These are phyloP conservation scores for Trametes meyenii DNA, from an alignment of 768 basidiomycete species.

Conservation along the genomic window DNA sequence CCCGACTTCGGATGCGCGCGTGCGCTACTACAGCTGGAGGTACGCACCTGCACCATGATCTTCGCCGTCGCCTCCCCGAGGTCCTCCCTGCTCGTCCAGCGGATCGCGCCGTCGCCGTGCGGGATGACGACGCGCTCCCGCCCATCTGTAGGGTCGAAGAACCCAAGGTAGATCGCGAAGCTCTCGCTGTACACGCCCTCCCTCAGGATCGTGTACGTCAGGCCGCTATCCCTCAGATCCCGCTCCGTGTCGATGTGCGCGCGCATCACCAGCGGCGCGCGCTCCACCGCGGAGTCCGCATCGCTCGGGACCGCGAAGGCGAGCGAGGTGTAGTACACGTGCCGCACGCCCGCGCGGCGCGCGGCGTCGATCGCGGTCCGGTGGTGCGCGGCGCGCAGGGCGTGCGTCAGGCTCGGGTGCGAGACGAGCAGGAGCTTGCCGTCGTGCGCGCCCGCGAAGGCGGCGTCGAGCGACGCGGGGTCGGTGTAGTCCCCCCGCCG, in stretches of 20 bases:
- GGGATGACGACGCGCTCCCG: conserved; percentile 34
- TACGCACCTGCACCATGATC: conserved; percentile 32
- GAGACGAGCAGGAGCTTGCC: conserved; percentile 40
- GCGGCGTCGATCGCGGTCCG: conserved; percentile 41
- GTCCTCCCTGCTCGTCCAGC: conserved; percentile 39
- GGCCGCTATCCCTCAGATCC: conserved; percentile 35
- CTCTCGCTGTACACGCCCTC: conserved; percentile 42
- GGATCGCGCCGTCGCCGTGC: conserved; percentile 38
- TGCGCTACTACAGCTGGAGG: not conserved
- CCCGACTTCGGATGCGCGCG: not conserved
- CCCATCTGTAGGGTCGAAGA: conserved; percentile 28
- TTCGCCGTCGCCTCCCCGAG: conserved; percentile 41
- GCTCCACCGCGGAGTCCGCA: conserved; percentile 21
- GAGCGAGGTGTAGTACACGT: conserved; percentile 41
- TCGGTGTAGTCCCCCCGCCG: conserved; percentile 37
- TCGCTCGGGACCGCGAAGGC: conserved; percentile 34
- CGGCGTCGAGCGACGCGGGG: conserved; percentile 35
- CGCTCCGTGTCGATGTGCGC: conserved; percentile 39
- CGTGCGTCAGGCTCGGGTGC: conserved; percentile 37
- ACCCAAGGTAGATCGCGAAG: conserved; percentile 36
- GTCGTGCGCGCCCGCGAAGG: conserved; percentile 39
- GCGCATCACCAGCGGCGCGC: conserved; percentile 29
- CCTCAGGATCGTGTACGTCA: conserved; percentile 39
- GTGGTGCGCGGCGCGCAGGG: conserved; percentile 34
- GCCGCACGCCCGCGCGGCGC: conserved; percentile 34